Evolutionary conservation across 2,329 filamentous ascomycete genomes (phyloP), one percentile per base, ranked within the genome.

Genomic region (Colletotrichum costaricense): DNA sequence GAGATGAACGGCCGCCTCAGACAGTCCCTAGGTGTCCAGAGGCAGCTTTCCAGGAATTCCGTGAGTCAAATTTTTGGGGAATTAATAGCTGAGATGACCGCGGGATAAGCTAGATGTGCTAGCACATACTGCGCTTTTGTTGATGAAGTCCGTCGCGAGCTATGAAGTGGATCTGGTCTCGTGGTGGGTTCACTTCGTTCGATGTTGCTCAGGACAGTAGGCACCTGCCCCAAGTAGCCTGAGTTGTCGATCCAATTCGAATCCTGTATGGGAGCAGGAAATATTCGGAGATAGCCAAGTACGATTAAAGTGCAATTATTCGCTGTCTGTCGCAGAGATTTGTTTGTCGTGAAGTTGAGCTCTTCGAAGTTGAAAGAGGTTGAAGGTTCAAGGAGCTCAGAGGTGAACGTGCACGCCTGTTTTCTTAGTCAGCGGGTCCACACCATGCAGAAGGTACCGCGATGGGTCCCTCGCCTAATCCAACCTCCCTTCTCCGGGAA

Each of bases 341-440:
- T 66, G 71, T 57, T 73, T 71, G 71, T 64, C 46, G 60, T 62
- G 54, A 30, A 65, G 49, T n/a, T 49, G 22, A 52, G n/a, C 60
- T 54, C 16, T 19, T 16, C 28, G 16, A 54, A 19, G 56, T 60
- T 70, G 70, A 59, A 73, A 73, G 70, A 70, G 67, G 70, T 70
- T 73, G 70, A 65, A 70, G 38, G 55, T 65, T 70, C 65, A 69
- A 46, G 42, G 69, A 73, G 55, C 71, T 71, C 49, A 6, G 22
- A 38, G 22, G n/a, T 65, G 67, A 35, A 59, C 70, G 56, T 70
- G 71, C 71, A 56, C 67, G 67, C 49, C 65, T 52, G 2, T 5
- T 8, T 2, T 22, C 71, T 73, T 70, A 73, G 71, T 73, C 71
- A 73, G 67, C 70, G 26, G 5, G 0, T 1, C 12, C 11, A 2